phyloP scores from a whole-genome alignment of 257 asterid genomes.

The Cinchona pubescens region DNA sequence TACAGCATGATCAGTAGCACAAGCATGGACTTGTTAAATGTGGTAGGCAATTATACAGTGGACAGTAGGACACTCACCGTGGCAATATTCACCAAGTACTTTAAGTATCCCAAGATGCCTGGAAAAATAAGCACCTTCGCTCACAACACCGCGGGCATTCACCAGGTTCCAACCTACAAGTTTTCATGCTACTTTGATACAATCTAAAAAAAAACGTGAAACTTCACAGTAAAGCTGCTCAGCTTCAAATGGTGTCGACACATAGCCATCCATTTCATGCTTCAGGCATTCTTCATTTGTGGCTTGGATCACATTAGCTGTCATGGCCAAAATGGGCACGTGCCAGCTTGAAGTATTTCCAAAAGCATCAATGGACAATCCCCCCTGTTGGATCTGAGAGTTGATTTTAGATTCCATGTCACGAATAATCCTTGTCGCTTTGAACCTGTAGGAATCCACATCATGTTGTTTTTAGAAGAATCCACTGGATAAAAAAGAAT shows the following conservation, averaged over 20 bases:
- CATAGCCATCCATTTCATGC: conserved; percentile 86
- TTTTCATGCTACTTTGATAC: conserved; percentile 29
- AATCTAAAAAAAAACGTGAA: conserved; percentile 60
- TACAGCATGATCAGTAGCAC: background rate
- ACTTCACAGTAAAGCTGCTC: conserved; percentile 90
- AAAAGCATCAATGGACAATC: conserved; percentile 36
- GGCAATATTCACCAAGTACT: background rate
- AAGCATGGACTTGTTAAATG: background rate
- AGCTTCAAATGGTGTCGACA: conserved; percentile 89
- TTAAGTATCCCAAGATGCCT: conserved; percentile 17
- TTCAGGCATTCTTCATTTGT: conserved; percentile 62
- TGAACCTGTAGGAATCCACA: conserved; percentile 48
- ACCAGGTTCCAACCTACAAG: conserved; percentile 21
- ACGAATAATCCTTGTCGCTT: conserved; percentile 74
- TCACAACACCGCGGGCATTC: conserved; percentile 16
- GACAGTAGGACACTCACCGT: conserved; percentile 16
- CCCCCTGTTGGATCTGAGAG: conserved; percentile 44
- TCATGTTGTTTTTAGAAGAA: background rate
- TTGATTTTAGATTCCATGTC: conserved; percentile 46
- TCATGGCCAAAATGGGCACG: conserved; percentile 91
- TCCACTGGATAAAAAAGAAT: background rate
- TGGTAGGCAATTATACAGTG: background rate
- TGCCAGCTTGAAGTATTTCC: conserved; percentile 62
- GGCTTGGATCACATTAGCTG: conserved; percentile 94
- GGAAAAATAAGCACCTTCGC: background rate